Evolutionary conservation across 495 filamentous ascomycete species (phyloP), one percentile per base, ranked within the genome.

Genomic region (Podospora pseudoanserina): DNA sequence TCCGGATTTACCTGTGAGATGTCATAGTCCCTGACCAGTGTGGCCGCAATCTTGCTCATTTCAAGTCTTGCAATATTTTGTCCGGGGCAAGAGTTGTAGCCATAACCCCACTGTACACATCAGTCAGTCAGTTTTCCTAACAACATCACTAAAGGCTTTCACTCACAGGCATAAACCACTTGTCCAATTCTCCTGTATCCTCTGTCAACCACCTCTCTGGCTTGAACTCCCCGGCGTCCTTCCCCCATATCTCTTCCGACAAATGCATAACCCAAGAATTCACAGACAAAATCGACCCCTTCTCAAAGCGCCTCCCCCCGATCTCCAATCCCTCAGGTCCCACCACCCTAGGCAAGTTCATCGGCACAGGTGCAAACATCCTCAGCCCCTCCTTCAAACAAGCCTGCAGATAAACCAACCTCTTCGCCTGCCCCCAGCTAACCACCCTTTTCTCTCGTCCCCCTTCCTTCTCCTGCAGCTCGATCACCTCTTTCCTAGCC

Each of bases 301-400:
- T 60, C 26, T 62, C 34, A 67, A 67, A 59, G 23, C 65, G 19
- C 65, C 65, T 39, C 32, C 68, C 63, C 20, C 72, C 61, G 57
- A 19, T 75, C 58, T 63, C 78, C 75, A 67, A 73, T 4, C 87
- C 87, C 16, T 85, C 87, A 4, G 77, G 56, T 0, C 82, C 78
- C 9, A 87, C 85, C 56, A 79, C 73, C 3, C 87, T 80, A 2
- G 84, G 82, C 3, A 88, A 71, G 0, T 77, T 70, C 32, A 78
- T 80, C 5, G 75, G 66, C 0, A 87, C 84, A 4, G 86, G 77
- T 9, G 86, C 86, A 7, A 81, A 80, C 39, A 90, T 72, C 19
- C 88, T 81, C 73, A 90, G 76, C 5, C 82, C 73, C 70, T 90
- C 88, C 69, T 89, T 86, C 67, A 89, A 83, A 71, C 83, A 79